Conservation (phyloP, 371 early-diverging fungal species). For the Syncephalastrum sp. region DNA sequence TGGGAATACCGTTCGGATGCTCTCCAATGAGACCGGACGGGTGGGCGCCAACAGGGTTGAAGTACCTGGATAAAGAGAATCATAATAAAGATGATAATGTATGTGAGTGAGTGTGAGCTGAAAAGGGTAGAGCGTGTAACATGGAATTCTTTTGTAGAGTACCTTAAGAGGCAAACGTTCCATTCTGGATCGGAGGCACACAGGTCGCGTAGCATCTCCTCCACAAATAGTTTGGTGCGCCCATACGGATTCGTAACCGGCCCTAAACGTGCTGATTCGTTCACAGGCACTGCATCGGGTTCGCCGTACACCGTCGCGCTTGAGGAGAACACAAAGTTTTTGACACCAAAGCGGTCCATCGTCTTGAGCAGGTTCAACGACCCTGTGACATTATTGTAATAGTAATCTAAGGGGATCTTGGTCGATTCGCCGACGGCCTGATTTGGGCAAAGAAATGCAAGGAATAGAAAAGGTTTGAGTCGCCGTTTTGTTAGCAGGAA, state of each 20-base stretch:
- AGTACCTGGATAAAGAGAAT: constrained; percentile 54
- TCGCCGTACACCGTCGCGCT: constrained; percentile 85
- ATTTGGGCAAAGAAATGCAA: neutral
- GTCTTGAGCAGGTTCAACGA: constrained; percentile 71
- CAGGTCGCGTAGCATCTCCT: constrained; percentile 75
- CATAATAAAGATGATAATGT: neutral
- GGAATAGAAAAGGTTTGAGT: too few relatives aligned
- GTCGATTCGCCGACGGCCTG: constrained; percentile 86
- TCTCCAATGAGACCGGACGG: constrained; percentile 86
- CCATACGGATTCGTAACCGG: constrained; percentile 86
- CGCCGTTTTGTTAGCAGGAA: neutral
- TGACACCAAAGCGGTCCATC: constrained; percentile 64
- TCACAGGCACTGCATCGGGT: constrained; percentile 54
- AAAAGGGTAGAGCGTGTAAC: too few relatives aligned
- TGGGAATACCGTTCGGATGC: constrained; percentile 80
- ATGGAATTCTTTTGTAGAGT: neutral
- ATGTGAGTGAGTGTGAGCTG: neutral
- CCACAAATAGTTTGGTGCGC: constrained; percentile 81
- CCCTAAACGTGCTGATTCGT: constrained; percentile 62
- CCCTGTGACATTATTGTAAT: constrained; percentile 83
- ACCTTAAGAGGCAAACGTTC: constrained; percentile 70
- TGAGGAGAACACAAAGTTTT: constrained; percentile 83
- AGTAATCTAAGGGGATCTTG: constrained; percentile 81
- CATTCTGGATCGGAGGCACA: constrained; percentile 55
- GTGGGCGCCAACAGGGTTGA: constrained; percentile 93